Conservation (phyloP, 1,284 basidiomycete genomes). For the Ustilago cynodontis region DNA sequence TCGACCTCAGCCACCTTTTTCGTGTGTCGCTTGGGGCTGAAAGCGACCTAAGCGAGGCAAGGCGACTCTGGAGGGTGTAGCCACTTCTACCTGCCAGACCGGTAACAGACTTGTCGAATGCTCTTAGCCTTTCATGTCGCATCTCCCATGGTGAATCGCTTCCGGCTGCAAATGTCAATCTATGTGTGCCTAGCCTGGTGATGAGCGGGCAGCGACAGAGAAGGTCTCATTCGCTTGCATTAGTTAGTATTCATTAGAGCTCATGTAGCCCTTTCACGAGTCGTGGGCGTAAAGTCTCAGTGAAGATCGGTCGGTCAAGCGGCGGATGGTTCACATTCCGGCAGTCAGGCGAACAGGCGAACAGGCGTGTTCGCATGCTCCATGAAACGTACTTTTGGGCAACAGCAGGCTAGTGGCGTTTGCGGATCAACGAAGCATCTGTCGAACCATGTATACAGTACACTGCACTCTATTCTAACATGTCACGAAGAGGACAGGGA, state of each 20-base stretch:
- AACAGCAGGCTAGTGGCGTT: neutral
- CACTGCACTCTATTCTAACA: too few relatives aligned
- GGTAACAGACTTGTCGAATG: neutral
- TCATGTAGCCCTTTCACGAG: neutral
- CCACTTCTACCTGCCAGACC: neutral
- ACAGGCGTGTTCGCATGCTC: neutral
- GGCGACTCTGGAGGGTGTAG: neutral
- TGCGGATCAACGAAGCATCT: too few relatives aligned
- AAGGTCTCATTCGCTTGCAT: neutral
- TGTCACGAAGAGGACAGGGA: too few relatives aligned
- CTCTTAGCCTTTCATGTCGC: neutral
- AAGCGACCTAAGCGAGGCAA: conserved; percentile 7
- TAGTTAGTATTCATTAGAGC: neutral
- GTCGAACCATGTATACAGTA: too few relatives aligned
- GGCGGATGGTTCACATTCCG: neutral
- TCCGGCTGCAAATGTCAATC: neutral
- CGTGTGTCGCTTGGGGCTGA: neutral
- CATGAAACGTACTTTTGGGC: neutral
- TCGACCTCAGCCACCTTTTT: conserved; percentile 6
- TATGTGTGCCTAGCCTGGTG: neutral
- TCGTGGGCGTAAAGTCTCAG: neutral
- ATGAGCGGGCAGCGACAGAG: neutral
- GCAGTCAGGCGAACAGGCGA: conserved; percentile 1
- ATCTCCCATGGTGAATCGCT: neutral
- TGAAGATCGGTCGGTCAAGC: neutral